Percentiles rank a stretch among this genome's conserved stretches.
phyloP scores from a whole-genome alignment of 805 yeast genomes.

The Priceomyces medius region DNA sequence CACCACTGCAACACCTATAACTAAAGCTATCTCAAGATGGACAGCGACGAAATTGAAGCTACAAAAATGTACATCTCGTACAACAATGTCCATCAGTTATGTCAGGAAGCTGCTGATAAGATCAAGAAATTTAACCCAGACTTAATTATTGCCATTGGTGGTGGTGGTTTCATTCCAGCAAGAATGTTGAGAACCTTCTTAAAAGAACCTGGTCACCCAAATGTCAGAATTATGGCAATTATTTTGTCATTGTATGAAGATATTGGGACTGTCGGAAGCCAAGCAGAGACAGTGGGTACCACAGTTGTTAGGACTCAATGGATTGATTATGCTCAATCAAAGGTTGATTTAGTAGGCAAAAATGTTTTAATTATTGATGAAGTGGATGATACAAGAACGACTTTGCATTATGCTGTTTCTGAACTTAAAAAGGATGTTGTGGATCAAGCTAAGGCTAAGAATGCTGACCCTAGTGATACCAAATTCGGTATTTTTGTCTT shows the following conservation, averaged over 20 bases:
- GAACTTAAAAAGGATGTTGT: slow-evolving; percentile 73
- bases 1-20: no score
- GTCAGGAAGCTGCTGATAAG: slow-evolving; percentile 60
- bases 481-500: slow-evolving; percentile 74
- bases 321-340: slow-evolving; percentile 72
- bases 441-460: slow-evolving; percentile 54
- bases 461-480: slow-evolving; percentile 49
- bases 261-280: slow-evolving; percentile 57
- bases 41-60: slow-evolving; percentile 21
- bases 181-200: slow-evolving; percentile 91
- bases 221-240: slow-evolving; percentile 91
- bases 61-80: slow-evolving; percentile 71
- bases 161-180: slow-evolving; percentile 98
- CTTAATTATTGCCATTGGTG: slow-evolving; percentile 92
- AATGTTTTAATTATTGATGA: slow-evolving; percentile 76
- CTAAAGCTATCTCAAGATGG: slow-evolving; percentile 13
- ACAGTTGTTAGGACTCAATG: slow-evolving; percentile 78
- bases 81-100: slow-evolving; percentile 75
- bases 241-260: slow-evolving; percentile 91
- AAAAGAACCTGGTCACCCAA: slow-evolving; percentile 83
- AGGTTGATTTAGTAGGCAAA: slow-evolving; percentile 62
- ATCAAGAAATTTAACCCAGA: slow-evolving; percentile 79
- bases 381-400: slow-evolving; percentile 84
- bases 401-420: slow-evolving; percentile 73
- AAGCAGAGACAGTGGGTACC: slow-evolving; percentile 55